Base-by-base conservation (phyloP, 2,329 filamentous ascomycete genomes). In the Westerdykella ornata region DNA sequence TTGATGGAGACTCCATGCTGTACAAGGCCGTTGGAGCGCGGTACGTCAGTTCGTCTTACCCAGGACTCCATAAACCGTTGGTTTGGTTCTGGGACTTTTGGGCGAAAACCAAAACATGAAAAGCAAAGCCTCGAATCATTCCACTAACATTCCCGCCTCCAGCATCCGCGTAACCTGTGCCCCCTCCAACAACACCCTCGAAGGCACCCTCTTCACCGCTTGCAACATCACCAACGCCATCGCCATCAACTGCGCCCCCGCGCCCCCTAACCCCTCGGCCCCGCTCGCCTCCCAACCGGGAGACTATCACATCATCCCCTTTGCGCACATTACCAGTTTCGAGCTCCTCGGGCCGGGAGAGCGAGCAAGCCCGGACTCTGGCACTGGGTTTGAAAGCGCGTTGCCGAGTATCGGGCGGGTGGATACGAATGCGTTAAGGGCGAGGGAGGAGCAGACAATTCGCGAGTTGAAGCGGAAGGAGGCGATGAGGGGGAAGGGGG, bases 151-250 rank as follows among this genome's bases (percentile, higher is more conserved):
- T 30, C 19, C n/a, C n/a, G n/a, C n/a, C 33, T 16, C 29, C 59
- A 81, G 78, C 44, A 69, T 82, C 55, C 78, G 75, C 51, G 62
- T 82, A 49, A 79, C 71, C 42, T 80, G 76, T 38, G 68, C 71
- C 13, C 65, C 71, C 19, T 71, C 69, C 41, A 66, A 72, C 39
- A 70, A 72, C 33, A 74, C 71, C 17, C 65, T 79, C 44, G 78
- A 82, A 61, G 80, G 80, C 53, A 78, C 71, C 14, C 70, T 83
- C 43, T 82, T 79, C 63, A 80, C 78, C 19, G 76, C 75, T 35
- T 77, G 75, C 59, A 76, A 77, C 18, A 68, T 77, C 52, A 76
- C 77, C 42, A 80, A 80, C 52, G 68, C 81, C 43, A 68, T 83
- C 52, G 77, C 75, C 34, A 72, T 82, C 62, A 78, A 80, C 63